Base-by-base conservation (phyloP, 2,329 filamentous ascomycete genomes). In the Colletotrichum brevisporum region DNA sequence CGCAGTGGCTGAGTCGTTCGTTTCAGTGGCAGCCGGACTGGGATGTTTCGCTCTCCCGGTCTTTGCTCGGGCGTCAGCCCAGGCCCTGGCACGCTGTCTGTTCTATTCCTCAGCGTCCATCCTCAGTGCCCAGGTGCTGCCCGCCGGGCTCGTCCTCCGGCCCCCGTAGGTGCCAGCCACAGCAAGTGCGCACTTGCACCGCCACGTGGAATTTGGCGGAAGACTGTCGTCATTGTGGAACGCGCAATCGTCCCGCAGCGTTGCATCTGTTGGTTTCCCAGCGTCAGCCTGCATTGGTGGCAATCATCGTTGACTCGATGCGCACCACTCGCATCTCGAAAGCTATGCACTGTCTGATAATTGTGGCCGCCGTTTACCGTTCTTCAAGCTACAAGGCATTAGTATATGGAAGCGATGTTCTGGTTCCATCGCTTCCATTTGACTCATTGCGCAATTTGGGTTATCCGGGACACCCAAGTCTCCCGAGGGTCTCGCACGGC, bases 211-310 rank as follows among this genome's bases (percentile, higher is more conserved):
- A 69, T 13, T 31, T 36, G 21, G 55, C 55, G 62, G 67, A 69
- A 69, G 56, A 41, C 50, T 67, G 62, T 69, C 67, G 67, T 69
- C 67, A 69, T 69, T 66, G 62, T 61, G 67, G 65, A 62, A 66
- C 67, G 36, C 55, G 45, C 36, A 69, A 56, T 24, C 21, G 21
- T 24, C 18, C 48, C 26, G 43, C 62, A 60, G 50, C 55, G 61
- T 59, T 21, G 26, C 50, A 53, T 54, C 26, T 21, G 50, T 62
- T 62, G 59, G 59, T 62, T 53, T 13, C 59, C 24, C 43, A 62
- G 26, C 39, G 27, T n/a, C 24, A 61, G 39, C 48, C 48, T 54
- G 58, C 59, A 62, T 62, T 62, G 47, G 47, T 15, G n/a, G 13
- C 18, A 9, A 18, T 9, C 18, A n/a, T 21, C 45, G 16, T 48